These are phyloP conservation scores for Batrachochytrium dendrobatidis DNA, from an alignment of 371 early-diverging fungal genomes.

Conservation along the genomic window DNA sequence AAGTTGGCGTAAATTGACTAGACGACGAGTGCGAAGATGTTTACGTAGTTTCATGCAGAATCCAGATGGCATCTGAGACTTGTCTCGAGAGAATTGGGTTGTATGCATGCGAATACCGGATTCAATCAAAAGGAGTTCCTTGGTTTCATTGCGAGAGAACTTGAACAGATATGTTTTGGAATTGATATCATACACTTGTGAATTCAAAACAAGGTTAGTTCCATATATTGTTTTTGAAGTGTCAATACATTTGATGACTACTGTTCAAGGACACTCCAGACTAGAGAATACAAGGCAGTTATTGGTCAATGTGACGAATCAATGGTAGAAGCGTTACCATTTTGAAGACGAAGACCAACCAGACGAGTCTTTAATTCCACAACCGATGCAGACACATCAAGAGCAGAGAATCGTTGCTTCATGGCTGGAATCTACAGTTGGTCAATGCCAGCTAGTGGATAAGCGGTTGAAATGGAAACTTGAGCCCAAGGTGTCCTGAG, in stretches of 20 bases:
- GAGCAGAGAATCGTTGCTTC: conserved; percentile 69
- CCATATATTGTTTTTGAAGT: no score
- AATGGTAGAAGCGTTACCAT: no score
- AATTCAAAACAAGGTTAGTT: neutral
- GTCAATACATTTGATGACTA: no score
- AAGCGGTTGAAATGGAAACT: neutral
- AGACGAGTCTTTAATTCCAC: conserved; percentile 47
- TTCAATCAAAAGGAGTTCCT: conserved; percentile 86
- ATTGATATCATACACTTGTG: conserved; percentile 84
- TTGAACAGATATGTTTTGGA: conserved; percentile 86
- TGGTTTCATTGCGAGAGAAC: conserved; percentile 82
- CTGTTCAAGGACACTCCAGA: no score
- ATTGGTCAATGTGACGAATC: no score
- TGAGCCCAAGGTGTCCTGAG: neutral
- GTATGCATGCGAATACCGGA: conserved; percentile 90
- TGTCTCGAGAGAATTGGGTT: conserved; percentile 82
- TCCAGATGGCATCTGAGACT: conserved; percentile 70
- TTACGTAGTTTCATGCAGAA: conserved; percentile 93
- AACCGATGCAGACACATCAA: conserved; percentile 81
- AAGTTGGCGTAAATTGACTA: conserved; percentile 75
- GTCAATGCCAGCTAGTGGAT: neutral
- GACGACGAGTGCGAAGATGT: conserved; percentile 73
- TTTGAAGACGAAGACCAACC: conserved; percentile 83
- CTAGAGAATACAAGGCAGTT: no score
- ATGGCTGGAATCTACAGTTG: conserved; percentile 9